Percentiles rank a stretch among this genome's conserved stretches.
Conservation (phyloP, 1,139 yeast genomes). For the Kodamaea derodonti region DNA sequence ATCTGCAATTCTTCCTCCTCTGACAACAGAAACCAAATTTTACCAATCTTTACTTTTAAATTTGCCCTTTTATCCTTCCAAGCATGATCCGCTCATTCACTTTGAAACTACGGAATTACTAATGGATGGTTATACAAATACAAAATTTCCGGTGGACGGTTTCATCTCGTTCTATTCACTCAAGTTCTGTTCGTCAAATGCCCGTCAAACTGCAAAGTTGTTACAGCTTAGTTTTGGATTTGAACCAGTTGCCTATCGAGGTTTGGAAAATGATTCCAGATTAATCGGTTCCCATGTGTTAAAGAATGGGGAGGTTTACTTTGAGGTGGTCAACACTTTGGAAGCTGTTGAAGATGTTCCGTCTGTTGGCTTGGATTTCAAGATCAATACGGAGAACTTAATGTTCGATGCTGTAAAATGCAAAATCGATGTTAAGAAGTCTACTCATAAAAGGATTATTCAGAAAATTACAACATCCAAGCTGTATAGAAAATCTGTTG, state of each 20-base stretch:
- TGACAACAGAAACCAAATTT: no score
- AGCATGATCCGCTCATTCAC: conserved; percentile 18
- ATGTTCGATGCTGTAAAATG: conserved; percentile 18
- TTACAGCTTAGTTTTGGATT: conserved; percentile 62
- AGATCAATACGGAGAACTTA: conserved; percentile 15
- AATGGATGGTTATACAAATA: conserved; percentile 18
- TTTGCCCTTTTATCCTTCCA: conserved; percentile 23
- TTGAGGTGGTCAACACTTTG: conserved; percentile 42
- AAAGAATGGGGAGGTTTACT: conserved; percentile 49
- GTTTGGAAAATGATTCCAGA: conserved; percentile 65
- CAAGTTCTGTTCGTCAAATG: conserved; percentile 55
- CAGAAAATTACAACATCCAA: conserved; percentile 15
- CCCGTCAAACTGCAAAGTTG: conserved; percentile 57
- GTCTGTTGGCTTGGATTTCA: conserved; percentile 10
- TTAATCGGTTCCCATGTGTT: conserved; percentile 59
- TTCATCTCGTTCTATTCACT: conserved; percentile 30
- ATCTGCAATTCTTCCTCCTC: no score
- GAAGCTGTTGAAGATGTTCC: conserved; percentile 18
- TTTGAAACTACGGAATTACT: conserved; percentile 20
- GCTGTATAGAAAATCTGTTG: conserved; percentile 10
- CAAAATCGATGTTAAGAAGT: conserved; percentile 10
- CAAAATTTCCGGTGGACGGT: conserved; percentile 28
- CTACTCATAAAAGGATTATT: conserved; percentile 3
- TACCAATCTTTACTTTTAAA: conserved; percentile 8
- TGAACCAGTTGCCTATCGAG: conserved; percentile 55